Conservation (phyloP, 345 rosid genomes). For the Populus euphratica region DNA sequence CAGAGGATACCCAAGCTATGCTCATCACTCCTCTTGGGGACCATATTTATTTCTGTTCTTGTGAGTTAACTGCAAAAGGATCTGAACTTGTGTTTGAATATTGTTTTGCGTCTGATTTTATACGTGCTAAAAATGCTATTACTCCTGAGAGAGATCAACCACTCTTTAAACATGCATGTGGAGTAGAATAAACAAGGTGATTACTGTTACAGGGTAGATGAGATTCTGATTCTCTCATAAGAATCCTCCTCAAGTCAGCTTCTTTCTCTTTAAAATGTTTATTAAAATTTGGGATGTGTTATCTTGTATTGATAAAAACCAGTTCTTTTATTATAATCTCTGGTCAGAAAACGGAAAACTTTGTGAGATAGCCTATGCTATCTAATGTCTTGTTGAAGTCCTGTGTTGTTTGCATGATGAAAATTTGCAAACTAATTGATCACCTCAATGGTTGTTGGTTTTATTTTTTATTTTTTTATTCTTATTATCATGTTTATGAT, state of each 20-base stretch:
- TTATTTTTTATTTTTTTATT: slow-evolving; percentile 6
- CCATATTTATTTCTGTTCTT: neutral
- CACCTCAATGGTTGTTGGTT: neutral
- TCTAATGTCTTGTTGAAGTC: neutral
- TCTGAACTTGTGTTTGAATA: neutral
- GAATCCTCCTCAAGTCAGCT: neutral
- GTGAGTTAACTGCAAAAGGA: neutral
- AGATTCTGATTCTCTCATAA: neutral
- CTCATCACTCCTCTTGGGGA: neutral
- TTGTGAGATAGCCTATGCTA: neutral
- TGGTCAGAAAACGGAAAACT: neutral
- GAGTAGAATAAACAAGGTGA: neutral
- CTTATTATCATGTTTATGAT: slow-evolving; percentile 12
- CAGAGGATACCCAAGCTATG: neutral
- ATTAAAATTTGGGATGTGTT: neutral
- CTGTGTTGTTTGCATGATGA: neutral
- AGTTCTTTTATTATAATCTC: neutral
- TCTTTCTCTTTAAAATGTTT: neutral
- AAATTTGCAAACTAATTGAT: neutral
- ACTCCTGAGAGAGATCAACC: neutral
- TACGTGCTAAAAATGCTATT: neutral
- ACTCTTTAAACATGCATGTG: neutral
- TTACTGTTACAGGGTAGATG: neutral
- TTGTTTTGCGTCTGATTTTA: neutral
- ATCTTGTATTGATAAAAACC: neutral